Evolutionary conservation across 2,329 filamentous ascomycete species (phyloP).

Genomic region (Alternaria triticimaculans): DNA sequence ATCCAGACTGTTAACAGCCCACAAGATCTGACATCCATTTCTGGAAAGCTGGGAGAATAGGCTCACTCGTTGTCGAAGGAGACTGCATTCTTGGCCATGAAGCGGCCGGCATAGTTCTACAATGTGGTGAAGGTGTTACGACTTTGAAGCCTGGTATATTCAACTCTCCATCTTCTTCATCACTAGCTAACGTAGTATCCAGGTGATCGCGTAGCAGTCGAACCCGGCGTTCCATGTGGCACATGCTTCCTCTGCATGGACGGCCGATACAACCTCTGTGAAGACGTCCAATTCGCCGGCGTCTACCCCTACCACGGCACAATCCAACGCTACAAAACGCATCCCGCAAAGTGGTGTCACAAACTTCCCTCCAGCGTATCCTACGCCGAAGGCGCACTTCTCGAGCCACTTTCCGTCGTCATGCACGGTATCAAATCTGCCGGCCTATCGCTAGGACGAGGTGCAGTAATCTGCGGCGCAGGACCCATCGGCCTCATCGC

Average conservation of each 20-base stretch:
- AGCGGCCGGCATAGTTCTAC: slow-evolving; percentile 65
- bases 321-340: slow-evolving; percentile 67
- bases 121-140: slow-evolving; percentile 62
- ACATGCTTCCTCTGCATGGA: slow-evolving; percentile 65
- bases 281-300: slow-evolving; percentile 66
- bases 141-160: slow-evolving; percentile 56
- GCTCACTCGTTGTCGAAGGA: slow-evolving; percentile 65
- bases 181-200: too few species aligned
- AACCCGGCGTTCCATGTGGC: slow-evolving; percentile 70
- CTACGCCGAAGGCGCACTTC: slow-evolving; percentile 66
- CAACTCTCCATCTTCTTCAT: too few species aligned
- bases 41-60: slow-evolving; percentile 70
- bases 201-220: slow-evolving; percentile 71
- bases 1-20: too few species aligned
- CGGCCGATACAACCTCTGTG: slow-evolving; percentile 69
- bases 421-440: slow-evolving; percentile 65
- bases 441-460: slow-evolving; percentile 61
- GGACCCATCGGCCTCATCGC: slow-evolving; percentile 70
- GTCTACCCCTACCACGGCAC: slow-evolving; percentile 68
- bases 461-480: slow-evolving; percentile 63
- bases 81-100: slow-evolving; percentile 73
- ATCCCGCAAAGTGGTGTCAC: slow-evolving; percentile 63
- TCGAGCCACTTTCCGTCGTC: slow-evolving; percentile 69
- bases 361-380: slow-evolving; percentile 62
- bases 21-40: slow-evolving; percentile 68